Evolutionary conservation across 2,329 filamentous ascomycete genomes (phyloP).

Genomic region (Aureobasidium sp.): DNA sequence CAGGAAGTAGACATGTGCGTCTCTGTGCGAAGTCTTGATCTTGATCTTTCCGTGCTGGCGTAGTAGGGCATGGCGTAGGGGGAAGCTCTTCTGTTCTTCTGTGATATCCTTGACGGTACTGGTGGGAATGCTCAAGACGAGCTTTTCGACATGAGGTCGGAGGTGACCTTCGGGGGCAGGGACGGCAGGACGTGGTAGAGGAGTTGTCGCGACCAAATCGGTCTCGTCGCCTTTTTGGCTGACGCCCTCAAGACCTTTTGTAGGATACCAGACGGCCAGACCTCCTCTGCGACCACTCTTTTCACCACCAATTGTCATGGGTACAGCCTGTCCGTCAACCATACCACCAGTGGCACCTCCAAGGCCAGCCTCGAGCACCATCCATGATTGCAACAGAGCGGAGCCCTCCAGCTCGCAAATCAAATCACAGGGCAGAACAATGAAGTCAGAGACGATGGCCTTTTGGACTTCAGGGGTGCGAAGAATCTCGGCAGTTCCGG

Average conservation of each 20-base stretch:
- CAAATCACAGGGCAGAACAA: slow-evolving; percentile 86
- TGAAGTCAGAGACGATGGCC: slow-evolving; percentile 76
- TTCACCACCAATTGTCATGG: slow-evolving; percentile 45
- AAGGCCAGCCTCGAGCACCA: slow-evolving; percentile 70
- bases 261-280: slow-evolving; percentile 85
- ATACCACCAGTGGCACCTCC: slow-evolving; percentile 48
- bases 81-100: slow-evolving; percentile 64
- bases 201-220: slow-evolving; percentile 77
- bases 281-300: slow-evolving; percentile 62
- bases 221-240: slow-evolving; percentile 84
- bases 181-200: slow-evolving; percentile 51
- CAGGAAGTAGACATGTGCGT: slow-evolving; percentile 92
- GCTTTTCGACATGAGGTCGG: slow-evolving; percentile 59
- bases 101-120: slow-evolving; percentile 79
- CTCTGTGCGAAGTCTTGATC: slow-evolving; percentile 75
- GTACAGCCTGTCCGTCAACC: slow-evolving; percentile 36
- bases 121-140: slow-evolving; percentile 81
- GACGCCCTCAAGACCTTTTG: slow-evolving; percentile 56
- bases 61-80: slow-evolving; percentile 68
- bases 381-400: slow-evolving; percentile 81
- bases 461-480: slow-evolving; percentile 72
- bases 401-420: slow-evolving; percentile 84
- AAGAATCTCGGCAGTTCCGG: slow-evolving; percentile 81
- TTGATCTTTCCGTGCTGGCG: slow-evolving; percentile 65
- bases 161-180: slow-evolving; percentile 56